Evolutionary conservation across 495 filamentous ascomycete species (phyloP).

Genomic region (Elasticomyces elasticus): DNA sequence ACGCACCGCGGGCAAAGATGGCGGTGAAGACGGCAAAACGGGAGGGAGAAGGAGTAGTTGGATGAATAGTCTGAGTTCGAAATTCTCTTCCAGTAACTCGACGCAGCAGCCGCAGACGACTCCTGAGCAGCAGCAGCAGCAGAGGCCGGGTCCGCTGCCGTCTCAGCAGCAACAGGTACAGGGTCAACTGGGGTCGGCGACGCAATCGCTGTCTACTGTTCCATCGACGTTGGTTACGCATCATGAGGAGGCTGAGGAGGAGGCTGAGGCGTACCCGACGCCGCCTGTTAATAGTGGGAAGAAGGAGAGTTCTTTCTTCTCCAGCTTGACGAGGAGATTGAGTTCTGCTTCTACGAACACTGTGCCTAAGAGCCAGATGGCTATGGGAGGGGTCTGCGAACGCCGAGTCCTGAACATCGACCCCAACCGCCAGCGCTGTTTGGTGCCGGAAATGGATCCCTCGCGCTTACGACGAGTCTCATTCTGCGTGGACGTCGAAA

Average conservation of each 20-base stretch:
- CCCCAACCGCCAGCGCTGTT: constrained; percentile 63
- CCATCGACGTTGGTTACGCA: too few species aligned
- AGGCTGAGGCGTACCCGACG: constrained; percentile 47
- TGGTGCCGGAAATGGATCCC: constrained; percentile 67
- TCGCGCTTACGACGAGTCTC: constrained; percentile 76
- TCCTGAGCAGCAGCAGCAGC: too few species aligned
- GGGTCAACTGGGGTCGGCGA: too few species aligned
- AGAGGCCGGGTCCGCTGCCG: too few species aligned
- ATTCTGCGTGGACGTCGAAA: constrained; percentile 95
- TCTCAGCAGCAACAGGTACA: constrained; percentile 14
- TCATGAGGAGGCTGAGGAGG: constrained; percentile 34
- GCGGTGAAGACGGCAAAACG: constrained; percentile 16
- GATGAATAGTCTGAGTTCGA: constrained; percentile 86
- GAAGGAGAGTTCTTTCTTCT: constrained; percentile 58
- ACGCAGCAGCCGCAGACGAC: constrained; percentile 17
- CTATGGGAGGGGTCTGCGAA: constrained; percentile 50
- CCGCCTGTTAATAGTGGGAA: too few species aligned
- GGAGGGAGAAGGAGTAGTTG: constrained; percentile 55
- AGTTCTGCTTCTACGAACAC: constrained; percentile 44
- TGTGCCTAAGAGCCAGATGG: constrained; percentile 32
- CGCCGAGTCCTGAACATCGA: constrained; percentile 81
- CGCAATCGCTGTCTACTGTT: too few species aligned
- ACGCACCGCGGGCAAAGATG: too few species aligned
- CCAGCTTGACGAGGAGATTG: constrained; percentile 68
- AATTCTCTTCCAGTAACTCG: constrained; percentile 77